Conservation (phyloP, 2,329 filamentous ascomycete genomes). For the Botrytis tulipae region DNA sequence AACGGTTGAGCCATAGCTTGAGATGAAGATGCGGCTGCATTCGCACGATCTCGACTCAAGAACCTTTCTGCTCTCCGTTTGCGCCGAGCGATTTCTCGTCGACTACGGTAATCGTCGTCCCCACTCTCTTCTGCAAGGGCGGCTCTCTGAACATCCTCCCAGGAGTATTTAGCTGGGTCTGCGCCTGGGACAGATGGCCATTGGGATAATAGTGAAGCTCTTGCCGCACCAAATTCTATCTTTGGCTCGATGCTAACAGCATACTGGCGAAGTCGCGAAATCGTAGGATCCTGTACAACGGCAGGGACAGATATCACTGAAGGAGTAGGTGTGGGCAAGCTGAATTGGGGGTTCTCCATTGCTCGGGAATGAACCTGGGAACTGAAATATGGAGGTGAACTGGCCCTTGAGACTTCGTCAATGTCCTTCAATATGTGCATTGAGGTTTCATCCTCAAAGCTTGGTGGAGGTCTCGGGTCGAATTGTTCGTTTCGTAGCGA, state of each 20-base stretch:
- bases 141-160: conserved; percentile 29
- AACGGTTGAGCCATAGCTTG: conserved; percentile 42
- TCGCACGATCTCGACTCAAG: conserved; percentile 32
- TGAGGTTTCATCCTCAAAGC: conserved; percentile 10
- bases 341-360: conserved; percentile 21
- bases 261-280: conserved; percentile 41
- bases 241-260: conserved; percentile 36
- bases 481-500: conserved; percentile 29
- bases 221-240: conserved; percentile 28
- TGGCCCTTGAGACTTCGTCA: conserved; percentile 24
- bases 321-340: conserved; percentile 32
- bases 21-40: conserved; percentile 42
- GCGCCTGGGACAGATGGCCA: conserved; percentile 40
- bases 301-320: conserved; percentile 31
- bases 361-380: conserved; percentile 26
- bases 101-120: conserved; percentile 28
- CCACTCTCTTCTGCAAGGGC: conserved; percentile 24
- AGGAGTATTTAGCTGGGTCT: conserved; percentile 40
- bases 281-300: conserved; percentile 36
- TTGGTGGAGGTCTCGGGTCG: conserved; percentile 1
- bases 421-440: conserved; percentile 20
- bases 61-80: conserved; percentile 37
- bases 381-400: conserved; percentile 27
- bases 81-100: conserved; percentile 34
- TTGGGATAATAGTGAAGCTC: conserved; percentile 38